Conservation (phyloP, 1,139 yeast species). For the Nakaseomyces kungkrabaensis region DNA sequence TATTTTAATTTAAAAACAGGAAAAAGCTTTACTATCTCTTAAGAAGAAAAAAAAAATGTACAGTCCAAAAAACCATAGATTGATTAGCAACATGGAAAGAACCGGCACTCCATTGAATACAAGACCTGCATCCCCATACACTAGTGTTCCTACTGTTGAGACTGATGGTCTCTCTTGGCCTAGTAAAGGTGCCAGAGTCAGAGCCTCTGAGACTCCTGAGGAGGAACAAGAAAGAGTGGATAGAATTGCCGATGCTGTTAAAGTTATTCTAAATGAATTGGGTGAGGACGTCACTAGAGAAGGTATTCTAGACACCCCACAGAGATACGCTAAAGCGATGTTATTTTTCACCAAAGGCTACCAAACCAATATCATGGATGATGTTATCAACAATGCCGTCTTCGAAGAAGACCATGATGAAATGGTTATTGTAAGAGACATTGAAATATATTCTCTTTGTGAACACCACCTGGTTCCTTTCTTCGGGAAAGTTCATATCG, state of each 20-base stretch:
- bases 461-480: constrained; percentile 98
- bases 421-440: constrained; percentile 95
- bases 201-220: constrained; percentile 60
- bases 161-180: constrained; percentile 94
- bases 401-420: constrained; percentile 98
- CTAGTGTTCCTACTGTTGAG: constrained; percentile 77
- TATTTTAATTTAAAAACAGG: too few species aligned
- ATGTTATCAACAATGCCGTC: constrained; percentile 88
- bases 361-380: constrained; percentile 73
- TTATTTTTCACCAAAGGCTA: constrained; percentile 91
- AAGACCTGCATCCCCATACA: constrained; percentile 75
- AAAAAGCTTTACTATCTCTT: too few species aligned
- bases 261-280: constrained; percentile 67
- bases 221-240: constrained; percentile 51
- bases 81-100: constrained; percentile 10
- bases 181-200: constrained; percentile 67
- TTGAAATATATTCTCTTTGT: constrained; percentile 83
- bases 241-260: constrained; percentile 79
- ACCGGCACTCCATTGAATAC: constrained; percentile 47
- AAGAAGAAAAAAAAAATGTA: not conserved
- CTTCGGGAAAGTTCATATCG: constrained; percentile 93
- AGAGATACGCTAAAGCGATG: constrained; percentile 94
- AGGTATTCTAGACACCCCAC: constrained; percentile 90
- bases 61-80: not conserved
- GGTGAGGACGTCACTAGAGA: constrained; percentile 90